phyloP scores from a whole-genome alignment of 805 yeast genomes.

The Hanseniaspora nectarophila region DNA sequence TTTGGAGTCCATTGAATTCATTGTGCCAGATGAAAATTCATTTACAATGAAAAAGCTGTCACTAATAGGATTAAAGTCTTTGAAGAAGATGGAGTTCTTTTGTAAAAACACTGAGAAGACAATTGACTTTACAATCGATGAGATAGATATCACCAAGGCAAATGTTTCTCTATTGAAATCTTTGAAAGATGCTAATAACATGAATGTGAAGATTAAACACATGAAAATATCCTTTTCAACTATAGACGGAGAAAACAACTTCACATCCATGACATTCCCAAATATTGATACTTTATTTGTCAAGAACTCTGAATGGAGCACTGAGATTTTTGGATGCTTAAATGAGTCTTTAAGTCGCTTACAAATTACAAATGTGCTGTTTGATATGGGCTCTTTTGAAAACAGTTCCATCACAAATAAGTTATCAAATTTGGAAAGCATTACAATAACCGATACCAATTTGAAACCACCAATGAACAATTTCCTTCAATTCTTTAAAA shows the following conservation, averaged over 20 bases:
- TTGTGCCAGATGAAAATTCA: not conserved
- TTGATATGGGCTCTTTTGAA: constrained; percentile 1
- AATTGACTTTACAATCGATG: not conserved
- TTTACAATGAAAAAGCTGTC: constrained; percentile 6
- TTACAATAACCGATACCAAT: constrained; percentile 4
- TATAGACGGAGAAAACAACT: not conserved
- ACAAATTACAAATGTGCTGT: not conserved
- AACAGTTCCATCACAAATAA: not conserved
- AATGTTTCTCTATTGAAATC: not conserved
- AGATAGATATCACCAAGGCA: not conserved
- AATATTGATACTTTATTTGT: not conserved
- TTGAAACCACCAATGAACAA: constrained; percentile 2
- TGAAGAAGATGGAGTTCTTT: not conserved
- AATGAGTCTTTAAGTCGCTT: not conserved
- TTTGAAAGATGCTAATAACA: not conserved
- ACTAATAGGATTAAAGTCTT: not conserved
- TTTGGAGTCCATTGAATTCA: not conserved
- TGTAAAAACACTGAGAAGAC: not conserved
- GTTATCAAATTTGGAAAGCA: not conserved
- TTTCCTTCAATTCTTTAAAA: constrained; percentile 1
- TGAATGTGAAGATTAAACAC: not conserved
- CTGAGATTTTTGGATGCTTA: constrained; percentile 1
- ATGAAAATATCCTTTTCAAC: constrained; percentile 3
- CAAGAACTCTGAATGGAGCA: constrained; percentile 3
- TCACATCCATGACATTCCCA: not conserved